phyloP scores from a whole-genome alignment of 768 basidiomycete genomes.

The Termitomyces sp. region DNA sequence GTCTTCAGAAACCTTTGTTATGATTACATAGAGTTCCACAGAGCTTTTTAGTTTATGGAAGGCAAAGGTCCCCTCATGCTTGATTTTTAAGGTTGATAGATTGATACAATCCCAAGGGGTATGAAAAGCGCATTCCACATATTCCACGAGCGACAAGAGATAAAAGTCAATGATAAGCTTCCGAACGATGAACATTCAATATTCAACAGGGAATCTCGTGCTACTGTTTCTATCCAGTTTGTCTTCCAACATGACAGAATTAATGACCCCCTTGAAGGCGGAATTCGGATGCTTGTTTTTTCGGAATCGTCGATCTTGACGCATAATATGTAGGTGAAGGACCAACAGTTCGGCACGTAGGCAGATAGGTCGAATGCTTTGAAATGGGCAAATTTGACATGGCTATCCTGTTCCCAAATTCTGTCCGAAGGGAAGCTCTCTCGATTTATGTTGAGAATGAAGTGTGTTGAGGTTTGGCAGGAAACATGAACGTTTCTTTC shows the following conservation, averaged over 20 bases:
- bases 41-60: conserved; percentile 2
- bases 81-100: conserved; percentile 1
- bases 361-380: neutral
- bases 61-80: neutral
- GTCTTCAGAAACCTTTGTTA: neutral
- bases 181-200: neutral
- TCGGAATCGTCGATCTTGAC: neutral
- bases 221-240: neutral
- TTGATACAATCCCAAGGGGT: neutral
- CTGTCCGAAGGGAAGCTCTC: too few species aligned
- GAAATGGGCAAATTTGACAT: neutral
- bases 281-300: neutral
- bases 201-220: conserved; percentile 4
- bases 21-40: conserved; percentile 2
- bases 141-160: neutral
- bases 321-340: neutral
- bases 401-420: neutral
- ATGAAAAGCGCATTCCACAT: neutral
- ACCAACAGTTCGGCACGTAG: neutral
- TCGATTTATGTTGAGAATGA: neutral
- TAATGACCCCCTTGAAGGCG: neutral
- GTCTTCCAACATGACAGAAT: neutral
- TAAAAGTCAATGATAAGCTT: neutral
- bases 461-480: too few species aligned
- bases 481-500: too few species aligned